A percentile compares a stretch with the other conserved stretches of the same genome.
Evolutionary conservation across 2,329 filamentous ascomycete genomes (phyloP).

Genomic region (Albophoma yamanashiensis): DNA sequence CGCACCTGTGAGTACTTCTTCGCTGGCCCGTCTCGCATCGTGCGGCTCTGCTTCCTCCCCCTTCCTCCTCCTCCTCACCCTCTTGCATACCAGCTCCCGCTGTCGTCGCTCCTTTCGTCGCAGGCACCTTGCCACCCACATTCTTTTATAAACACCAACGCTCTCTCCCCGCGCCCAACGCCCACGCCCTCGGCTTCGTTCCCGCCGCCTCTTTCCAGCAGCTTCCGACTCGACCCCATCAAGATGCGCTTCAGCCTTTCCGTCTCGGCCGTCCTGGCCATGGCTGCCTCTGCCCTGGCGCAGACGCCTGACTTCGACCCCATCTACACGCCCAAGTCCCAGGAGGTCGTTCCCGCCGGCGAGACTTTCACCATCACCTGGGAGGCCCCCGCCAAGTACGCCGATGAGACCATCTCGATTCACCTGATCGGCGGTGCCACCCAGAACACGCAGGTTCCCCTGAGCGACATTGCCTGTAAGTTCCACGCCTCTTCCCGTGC

Average conservation of each 20-base stretch:
- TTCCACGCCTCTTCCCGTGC: constrained; percentile 6
- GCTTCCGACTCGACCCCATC: constrained; percentile 8
- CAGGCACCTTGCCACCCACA: neutral
- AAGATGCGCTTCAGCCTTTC: constrained; percentile 45
- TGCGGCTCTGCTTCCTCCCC: neutral
- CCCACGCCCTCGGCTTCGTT: neutral
- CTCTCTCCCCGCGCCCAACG: neutral
- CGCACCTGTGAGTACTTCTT: constrained; percentile 2
- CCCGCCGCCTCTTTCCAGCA: neutral
- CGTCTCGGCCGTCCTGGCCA: constrained; percentile 38
- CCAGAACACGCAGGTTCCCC: constrained; percentile 28
- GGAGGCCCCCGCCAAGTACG: constrained; percentile 29
- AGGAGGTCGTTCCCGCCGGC: constrained; percentile 36
- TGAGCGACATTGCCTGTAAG: constrained; percentile 40
- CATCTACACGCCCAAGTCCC: constrained; percentile 34
- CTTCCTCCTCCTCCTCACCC: neutral
- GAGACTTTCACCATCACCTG: constrained; percentile 39
- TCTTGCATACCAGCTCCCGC: neutral
- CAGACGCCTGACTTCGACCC: constrained; percentile 46
- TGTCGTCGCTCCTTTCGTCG: neutral
- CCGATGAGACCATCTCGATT: constrained; percentile 36
- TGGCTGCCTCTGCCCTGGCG: constrained; percentile 38
- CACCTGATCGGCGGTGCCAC: constrained; percentile 41
- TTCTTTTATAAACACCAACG: neutral
- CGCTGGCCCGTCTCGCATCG: neutral